Conservation (phyloP, 164 flowering plant genomes). For the Taxillus chinensis region DNA sequence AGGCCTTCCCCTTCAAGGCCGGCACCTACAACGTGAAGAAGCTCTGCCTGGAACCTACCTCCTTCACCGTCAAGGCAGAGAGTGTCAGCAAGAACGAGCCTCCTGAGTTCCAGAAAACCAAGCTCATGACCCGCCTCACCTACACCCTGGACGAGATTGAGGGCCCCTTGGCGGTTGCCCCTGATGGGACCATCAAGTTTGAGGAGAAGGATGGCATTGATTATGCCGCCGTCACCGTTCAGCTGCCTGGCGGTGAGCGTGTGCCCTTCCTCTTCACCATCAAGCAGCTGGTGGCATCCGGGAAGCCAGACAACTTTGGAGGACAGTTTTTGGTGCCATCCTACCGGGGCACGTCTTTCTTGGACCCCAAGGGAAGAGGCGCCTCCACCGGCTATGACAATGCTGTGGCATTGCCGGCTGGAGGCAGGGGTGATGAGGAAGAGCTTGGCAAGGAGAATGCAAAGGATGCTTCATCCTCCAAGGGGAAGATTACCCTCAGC, state of each 20-base stretch:
- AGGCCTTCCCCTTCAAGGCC: slow-evolving; percentile 60
- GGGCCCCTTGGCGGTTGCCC: slow-evolving; percentile 82
- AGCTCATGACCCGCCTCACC: slow-evolving; percentile 97
- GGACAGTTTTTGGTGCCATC: slow-evolving; percentile 86
- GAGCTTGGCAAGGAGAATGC: slow-evolving; percentile 75
- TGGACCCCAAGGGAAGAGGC: slow-evolving; percentile 99
- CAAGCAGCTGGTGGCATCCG: slow-evolving; percentile 84
- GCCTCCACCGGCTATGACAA: slow-evolving; percentile 92
- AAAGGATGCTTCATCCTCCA: slow-evolving; percentile 56
- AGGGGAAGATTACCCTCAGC: slow-evolving; percentile 69
- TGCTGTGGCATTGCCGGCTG: slow-evolving; percentile 92
- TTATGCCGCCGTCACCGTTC: slow-evolving; percentile 93
- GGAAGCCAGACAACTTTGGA: slow-evolving; percentile 68
- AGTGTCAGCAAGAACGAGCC: slow-evolving; percentile 75
- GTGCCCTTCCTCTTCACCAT: slow-evolving; percentile 94
- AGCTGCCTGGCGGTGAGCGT: slow-evolving; percentile 93
- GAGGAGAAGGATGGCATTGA: slow-evolving; percentile 95
- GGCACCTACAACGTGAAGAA: slow-evolving; percentile 89
- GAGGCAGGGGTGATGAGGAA: slow-evolving; percentile 99
- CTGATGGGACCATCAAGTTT: slow-evolving; percentile 75
- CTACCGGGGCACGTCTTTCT: slow-evolving; percentile 86
- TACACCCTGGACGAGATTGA: slow-evolving; percentile 97
- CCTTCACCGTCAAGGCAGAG: slow-evolving; percentile 94
- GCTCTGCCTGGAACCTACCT: slow-evolving; percentile 88
- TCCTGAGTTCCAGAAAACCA: slow-evolving; percentile 85